Percentiles rank a stretch among this genome's conserved stretches.
These are phyloP conservation scores for Tetrapisispora nanseiensis DNA, from an alignment of 805 yeast genomes.

Conservation along the genomic window DNA sequence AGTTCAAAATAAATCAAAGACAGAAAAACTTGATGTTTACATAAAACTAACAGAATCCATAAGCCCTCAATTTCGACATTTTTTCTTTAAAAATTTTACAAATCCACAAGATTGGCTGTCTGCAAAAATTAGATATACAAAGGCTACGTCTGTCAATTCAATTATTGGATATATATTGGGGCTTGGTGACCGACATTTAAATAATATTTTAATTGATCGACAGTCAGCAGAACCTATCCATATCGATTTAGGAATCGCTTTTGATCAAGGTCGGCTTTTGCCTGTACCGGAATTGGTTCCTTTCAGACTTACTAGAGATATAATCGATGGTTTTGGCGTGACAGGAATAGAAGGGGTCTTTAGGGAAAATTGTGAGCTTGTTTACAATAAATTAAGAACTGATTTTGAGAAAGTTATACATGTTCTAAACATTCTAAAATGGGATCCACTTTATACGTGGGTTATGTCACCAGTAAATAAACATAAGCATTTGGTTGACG, in stretches of 20 bases:
- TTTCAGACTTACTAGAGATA: constrained; percentile 79
- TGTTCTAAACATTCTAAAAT: constrained; percentile 72
- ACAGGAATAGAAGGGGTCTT: constrained; percentile 78
- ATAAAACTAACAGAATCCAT: constrained; percentile 39
- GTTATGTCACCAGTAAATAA: constrained; percentile 65
- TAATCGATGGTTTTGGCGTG: constrained; percentile 87
- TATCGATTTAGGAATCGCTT: constrained; percentile 92
- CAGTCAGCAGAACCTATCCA: constrained; percentile 88
- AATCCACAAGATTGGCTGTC: constrained; percentile 68
- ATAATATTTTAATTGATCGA: constrained; percentile 75
- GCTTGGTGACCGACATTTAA: constrained; percentile 90
- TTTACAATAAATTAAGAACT: constrained; percentile 53
- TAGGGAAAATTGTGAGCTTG: constrained; percentile 60
- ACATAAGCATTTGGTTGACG: constrained; percentile 31
- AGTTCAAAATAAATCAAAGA: constrained; percentile 37
- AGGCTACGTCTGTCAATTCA: constrained; percentile 76
- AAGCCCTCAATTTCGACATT: constrained; percentile 58
- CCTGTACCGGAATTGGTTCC: constrained; percentile 93
- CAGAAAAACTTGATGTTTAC: constrained; percentile 39
- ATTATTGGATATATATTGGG: constrained; percentile 85
- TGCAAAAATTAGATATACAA: constrained; percentile 53
- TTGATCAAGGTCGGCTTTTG: constrained; percentile 81
- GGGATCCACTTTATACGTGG: constrained; percentile 95
- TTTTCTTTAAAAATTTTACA: constrained; percentile 57
- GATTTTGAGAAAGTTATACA: constrained; percentile 65